Evolutionary conservation across 2,329 filamentous ascomycete genomes (phyloP).

Genomic region (Elsinoe ampelina): DNA sequence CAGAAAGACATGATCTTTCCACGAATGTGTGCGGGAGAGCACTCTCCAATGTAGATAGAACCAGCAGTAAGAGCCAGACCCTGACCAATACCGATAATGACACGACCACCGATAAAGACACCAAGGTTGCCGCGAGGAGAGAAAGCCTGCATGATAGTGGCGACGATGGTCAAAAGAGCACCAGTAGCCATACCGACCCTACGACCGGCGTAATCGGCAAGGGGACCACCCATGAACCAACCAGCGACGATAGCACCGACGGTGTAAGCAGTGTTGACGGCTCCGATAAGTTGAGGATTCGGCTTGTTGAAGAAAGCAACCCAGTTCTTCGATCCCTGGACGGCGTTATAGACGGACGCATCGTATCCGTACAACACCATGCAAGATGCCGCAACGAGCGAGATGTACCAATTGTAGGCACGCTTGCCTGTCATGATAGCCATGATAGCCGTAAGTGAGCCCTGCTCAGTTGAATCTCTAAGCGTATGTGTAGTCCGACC

Average conservation of each 20-base stretch:
- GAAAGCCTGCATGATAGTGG: slow-evolving; percentile 61
- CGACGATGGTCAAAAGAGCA: slow-evolving; percentile 55
- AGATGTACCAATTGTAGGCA: slow-evolving; percentile 52
- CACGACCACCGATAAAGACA: slow-evolving; percentile 59
- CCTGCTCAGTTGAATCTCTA: neutral
- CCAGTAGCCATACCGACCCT: slow-evolving; percentile 57
- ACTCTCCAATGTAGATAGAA: slow-evolving; percentile 62
- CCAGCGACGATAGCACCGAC: slow-evolving; percentile 61
- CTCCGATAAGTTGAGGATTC: slow-evolving; percentile 39
- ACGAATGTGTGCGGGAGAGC: slow-evolving; percentile 55
- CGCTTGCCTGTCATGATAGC: slow-evolving; percentile 26
- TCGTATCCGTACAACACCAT: slow-evolving; percentile 71
- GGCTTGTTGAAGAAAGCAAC: slow-evolving; percentile 51
- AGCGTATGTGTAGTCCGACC: neutral
- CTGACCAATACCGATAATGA: slow-evolving; percentile 61
- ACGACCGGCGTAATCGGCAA: slow-evolving; percentile 29
- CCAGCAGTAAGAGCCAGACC: slow-evolving; percentile 57
- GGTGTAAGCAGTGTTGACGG: slow-evolving; percentile 60
- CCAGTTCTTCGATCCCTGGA: slow-evolving; percentile 61
- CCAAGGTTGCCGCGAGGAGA: slow-evolving; percentile 51
- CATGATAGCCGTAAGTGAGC: slow-evolving; percentile 5
- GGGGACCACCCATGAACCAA: slow-evolving; percentile 59
- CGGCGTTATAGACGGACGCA: slow-evolving; percentile 63
- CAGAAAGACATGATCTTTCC: slow-evolving; percentile 61
- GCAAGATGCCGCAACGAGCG: slow-evolving; percentile 59